Evolutionary conservation across 805 yeast genomes (phyloP).

Genomic region (Suhomyces sp.): DNA sequence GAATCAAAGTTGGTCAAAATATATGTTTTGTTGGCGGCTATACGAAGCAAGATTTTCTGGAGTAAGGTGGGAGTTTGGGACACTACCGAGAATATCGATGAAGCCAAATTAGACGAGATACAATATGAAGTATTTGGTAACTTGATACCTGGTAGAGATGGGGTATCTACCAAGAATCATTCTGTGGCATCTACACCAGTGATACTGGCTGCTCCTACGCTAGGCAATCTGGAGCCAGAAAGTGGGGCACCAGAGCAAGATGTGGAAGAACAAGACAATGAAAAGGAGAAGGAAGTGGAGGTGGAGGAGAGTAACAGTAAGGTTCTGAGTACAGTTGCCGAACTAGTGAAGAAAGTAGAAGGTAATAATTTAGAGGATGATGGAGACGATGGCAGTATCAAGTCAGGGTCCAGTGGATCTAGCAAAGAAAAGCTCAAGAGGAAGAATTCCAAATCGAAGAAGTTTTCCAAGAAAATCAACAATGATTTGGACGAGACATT

Average conservation of each 20-base stretch:
- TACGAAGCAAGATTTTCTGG: conserved; percentile 80
- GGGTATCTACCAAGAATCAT: neutral
- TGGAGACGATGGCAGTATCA: conserved; percentile 13
- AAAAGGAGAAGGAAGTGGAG: neutral
- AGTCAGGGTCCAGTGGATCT: conserved; percentile 7
- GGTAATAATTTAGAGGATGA: conserved; percentile 1
- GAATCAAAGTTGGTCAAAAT: conserved; percentile 39
- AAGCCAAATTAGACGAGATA: conserved; percentile 15
- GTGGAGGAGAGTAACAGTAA: too few species aligned
- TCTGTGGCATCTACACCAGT: conserved; percentile 5
- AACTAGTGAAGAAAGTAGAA: conserved; percentile 1
- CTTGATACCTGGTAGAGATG: conserved; percentile 2
- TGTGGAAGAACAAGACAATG: neutral
- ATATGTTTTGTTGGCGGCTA: conserved; percentile 54
- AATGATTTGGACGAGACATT: conserved; percentile 37
- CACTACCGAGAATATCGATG: conserved; percentile 35
- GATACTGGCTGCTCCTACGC: neutral
- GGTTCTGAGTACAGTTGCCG: conserved; percentile 1
- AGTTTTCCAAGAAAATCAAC: conserved; percentile 33
- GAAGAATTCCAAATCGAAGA: conserved; percentile 33
- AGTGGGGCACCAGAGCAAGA: neutral
- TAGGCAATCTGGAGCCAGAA: neutral
- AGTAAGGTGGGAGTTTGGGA: conserved; percentile 82
- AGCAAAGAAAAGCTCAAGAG: conserved; percentile 16
- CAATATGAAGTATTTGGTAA: conserved; percentile 11